A percentile compares a stretch with the other conserved stretches of the same genome.
Evolutionary conservation across 352 stramenopile species (phyloP).

Genomic region (Globisporangium nagaii): DNA sequence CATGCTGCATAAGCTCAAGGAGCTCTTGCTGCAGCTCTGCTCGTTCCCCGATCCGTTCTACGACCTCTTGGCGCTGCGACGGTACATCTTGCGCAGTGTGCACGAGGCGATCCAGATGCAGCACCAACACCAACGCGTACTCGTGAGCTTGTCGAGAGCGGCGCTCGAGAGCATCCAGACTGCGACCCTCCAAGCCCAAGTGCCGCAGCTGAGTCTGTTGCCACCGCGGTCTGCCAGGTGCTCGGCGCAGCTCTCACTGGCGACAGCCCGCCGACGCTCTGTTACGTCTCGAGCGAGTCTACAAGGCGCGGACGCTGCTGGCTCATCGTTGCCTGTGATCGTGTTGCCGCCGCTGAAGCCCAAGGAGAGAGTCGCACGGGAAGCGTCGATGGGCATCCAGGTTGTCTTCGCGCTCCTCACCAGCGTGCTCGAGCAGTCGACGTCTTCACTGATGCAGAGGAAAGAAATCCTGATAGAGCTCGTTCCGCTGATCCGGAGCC

Average conservation of each 20-base stretch:
- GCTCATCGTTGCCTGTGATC: background rate
- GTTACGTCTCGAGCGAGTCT: background rate
- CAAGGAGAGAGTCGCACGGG: constrained; percentile 24
- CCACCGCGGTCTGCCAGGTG: background rate
- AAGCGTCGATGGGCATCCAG: constrained; percentile 41
- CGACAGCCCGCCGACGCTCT: background rate
- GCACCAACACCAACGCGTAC: constrained; percentile 34
- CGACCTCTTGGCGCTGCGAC: constrained; percentile 41
- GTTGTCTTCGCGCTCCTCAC: constrained; percentile 30
- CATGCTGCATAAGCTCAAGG: constrained; percentile 44
- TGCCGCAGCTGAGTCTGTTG: background rate
- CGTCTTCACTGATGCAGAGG: constrained; percentile 15
- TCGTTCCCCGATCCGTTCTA: constrained; percentile 51
- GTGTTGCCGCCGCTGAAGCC: constrained; percentile 8
- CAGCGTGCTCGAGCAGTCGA: constrained; percentile 19
- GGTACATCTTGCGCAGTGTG: constrained; percentile 54
- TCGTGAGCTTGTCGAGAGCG: background rate
- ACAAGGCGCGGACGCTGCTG: too few species aligned
- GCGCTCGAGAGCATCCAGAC: constrained; percentile 8
- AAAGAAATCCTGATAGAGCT: constrained; percentile 45
- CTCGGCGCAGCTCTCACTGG: background rate
- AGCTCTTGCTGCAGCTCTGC: constrained; percentile 30
- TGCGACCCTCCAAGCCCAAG: background rate
- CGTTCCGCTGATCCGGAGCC: constrained; percentile 26
- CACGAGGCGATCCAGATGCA: constrained; percentile 41